Evolutionary conservation across 1,284 basidiomycete species (phyloP).

Genomic region (Sanghuangporus sanghuang): DNA sequence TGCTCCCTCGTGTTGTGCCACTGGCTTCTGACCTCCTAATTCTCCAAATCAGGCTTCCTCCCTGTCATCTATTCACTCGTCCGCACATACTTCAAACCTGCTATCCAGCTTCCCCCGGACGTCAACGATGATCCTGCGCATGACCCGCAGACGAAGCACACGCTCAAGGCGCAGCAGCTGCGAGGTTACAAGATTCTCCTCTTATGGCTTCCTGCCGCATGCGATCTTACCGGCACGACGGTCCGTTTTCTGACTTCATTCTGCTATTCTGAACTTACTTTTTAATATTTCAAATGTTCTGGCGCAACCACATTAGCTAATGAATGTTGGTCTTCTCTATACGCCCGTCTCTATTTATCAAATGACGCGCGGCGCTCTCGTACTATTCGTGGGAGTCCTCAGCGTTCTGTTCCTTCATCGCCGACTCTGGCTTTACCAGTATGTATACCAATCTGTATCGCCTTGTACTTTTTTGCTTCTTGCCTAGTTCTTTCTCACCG

Average conservation of each 20-base stretch:
- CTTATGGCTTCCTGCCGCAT: constrained; percentile 83
- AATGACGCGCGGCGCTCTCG: constrained; percentile 96
- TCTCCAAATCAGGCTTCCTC: constrained; percentile 60
- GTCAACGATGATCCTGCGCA: constrained; percentile 33
- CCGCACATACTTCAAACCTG: constrained; percentile 37
- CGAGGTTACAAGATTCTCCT: constrained; percentile 68
- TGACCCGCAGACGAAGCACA: constrained; percentile 30
- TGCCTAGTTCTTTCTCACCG: constrained; percentile 14
- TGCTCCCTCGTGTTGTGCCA: constrained; percentile 22
- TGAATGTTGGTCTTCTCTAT: constrained; percentile 93
- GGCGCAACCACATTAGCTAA: constrained; percentile 47
- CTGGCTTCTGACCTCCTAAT: constrained; percentile 17
- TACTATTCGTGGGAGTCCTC: constrained; percentile 93
- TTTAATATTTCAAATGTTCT: constrained; percentile 20
- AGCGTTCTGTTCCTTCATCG: constrained; percentile 90
- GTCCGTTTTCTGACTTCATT: constrained; percentile 38
- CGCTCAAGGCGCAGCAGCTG: constrained; percentile 38
- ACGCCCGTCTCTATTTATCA: constrained; percentile 98
- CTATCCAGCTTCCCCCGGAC: constrained; percentile 54
- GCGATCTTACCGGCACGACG: constrained; percentile 86
- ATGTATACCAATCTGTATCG: constrained; percentile 23
- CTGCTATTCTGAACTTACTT: constrained; percentile 16
- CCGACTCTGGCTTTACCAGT: constrained; percentile 78
- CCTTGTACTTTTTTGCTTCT: constrained; percentile 17
- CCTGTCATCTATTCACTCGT: constrained; percentile 74